Base-by-base conservation (phyloP, 1,284 basidiomycete species). In the Moesziomyces aphidis region DNA sequence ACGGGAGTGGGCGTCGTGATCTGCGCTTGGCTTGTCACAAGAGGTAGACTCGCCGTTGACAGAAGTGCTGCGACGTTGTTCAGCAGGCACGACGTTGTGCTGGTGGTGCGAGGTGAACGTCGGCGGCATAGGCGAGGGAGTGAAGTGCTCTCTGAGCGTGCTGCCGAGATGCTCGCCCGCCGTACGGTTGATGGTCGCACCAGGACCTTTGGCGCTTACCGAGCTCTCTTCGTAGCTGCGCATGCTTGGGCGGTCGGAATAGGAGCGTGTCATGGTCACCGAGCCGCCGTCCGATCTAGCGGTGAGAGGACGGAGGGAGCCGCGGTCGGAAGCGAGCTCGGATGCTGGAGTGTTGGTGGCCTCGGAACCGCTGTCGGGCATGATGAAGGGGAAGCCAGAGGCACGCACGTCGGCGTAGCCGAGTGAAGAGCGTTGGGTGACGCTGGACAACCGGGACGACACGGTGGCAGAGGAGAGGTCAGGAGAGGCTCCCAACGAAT, bases 321-420 rank as follows among this genome's bases (percentile, higher is more conserved):
- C 67, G 31, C 63, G 11, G 28, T 63, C 60, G 39, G 70, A 68
- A 23, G 64, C 44, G 1, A 48, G 57, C 39, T 68, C 61, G 10
- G 71, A 64, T n/a, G 49, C 58, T 1, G 65, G 71, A 19, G 71
- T 67, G 28, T 53, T 50, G 2, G 65, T 51, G 17, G 50, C 48
- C 34, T 73, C 71, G 43, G 71, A 68, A 9, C 51, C 71, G 53
- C 65, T 73, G 17, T 73, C 71, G 26, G 71, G 65, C 71, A 68
- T 68, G 58, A 73, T 65, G 51, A 73, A 73, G 31, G 71, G 71
- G 19, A 73, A 73, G n/a, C 71, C 71, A 43, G 61, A 55, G 39
- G 65, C 49, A 24, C 71, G 60, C 24, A 73, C 65, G 50, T 68
- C 56, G 57, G 65, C 61, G 65, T 52, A 61, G 43, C 61, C 71